Percentiles rank a stretch among this genome's conserved stretches.
phyloP scores from a whole-genome alignment of 139 green algal genomes.

The Penium margaritaceum region DNA sequence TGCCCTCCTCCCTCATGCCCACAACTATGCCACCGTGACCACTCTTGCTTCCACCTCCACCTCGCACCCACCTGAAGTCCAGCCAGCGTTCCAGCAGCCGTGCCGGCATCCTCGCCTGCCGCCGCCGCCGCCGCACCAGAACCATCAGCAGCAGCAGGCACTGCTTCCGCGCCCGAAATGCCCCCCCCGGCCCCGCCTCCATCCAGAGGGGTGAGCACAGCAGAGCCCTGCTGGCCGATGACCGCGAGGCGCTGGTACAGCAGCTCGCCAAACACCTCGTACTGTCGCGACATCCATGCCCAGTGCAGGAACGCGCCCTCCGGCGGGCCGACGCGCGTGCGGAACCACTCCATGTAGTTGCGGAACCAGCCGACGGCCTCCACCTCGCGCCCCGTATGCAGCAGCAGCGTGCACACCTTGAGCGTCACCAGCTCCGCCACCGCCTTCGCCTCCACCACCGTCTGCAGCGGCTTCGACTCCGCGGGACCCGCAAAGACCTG shows the following conservation, averaged over 20 bases:
- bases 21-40: too few relatives aligned
- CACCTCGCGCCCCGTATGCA: conserved; percentile 2
- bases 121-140: not conserved
- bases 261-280: conserved; percentile 42
- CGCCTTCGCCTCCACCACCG: conserved; percentile 19
- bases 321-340: not conserved
- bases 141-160: conserved; percentile 6
- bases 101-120: too few relatives aligned
- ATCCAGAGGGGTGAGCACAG: not conserved
- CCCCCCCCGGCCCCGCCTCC: not conserved
- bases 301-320: conserved; percentile 41
- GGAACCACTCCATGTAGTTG: conserved; percentile 23
- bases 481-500: too few relatives aligned
- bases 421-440: conserved; percentile 16
- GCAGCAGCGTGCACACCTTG: conserved; percentile 18
- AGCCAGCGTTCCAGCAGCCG: too few relatives aligned
- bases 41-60: too few relatives aligned
- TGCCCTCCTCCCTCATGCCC: too few relatives aligned
- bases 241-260: conserved; percentile 30
- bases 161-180: not conserved
- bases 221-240: not conserved
- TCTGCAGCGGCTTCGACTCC: conserved; percentile 28
- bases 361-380: conserved; percentile 29
- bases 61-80: too few relatives aligned
- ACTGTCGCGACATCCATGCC: conserved; percentile 31